Evolutionary conservation across 2,329 filamentous ascomycete species (phyloP).

Genomic region (Fusarium zealandicum): DNA sequence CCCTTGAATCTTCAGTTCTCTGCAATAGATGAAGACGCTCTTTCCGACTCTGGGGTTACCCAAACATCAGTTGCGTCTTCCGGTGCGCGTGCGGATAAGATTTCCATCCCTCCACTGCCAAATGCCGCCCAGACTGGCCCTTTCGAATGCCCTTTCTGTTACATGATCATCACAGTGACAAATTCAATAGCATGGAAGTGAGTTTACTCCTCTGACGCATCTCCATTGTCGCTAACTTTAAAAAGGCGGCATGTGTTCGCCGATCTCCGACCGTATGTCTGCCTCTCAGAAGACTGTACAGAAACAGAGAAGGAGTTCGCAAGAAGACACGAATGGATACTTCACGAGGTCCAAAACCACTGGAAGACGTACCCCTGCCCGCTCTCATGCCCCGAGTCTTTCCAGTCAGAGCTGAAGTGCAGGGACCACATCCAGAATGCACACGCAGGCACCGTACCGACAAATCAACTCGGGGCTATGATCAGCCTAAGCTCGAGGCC

Average conservation of each 20-base stretch:
- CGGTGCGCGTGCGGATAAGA: rapidly evolving
- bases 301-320: not conserved
- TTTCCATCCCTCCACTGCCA: not conserved
- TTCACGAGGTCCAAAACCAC: not conserved
- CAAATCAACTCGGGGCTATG: not conserved
- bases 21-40: rapidly evolving
- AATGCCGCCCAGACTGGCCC: not conserved
- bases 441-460: not conserved
- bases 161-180: not conserved
- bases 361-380: not conserved
- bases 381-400: not conserved
- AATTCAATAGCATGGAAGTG: not conserved
- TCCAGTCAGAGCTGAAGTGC: rapidly evolving
- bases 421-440: rapidly evolving
- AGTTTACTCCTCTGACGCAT: rapidly evolving
- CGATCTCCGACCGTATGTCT: constrained; percentile 1
- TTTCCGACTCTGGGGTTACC: not conserved
- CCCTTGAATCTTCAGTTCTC: rapidly evolving
- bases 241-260: not conserved
- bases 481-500: not conserved
- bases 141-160: constrained; percentile 14
- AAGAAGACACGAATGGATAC: not conserved
- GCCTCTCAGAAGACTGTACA: not conserved
- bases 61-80: constrained; percentile 4
- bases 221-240: rapidly evolving